These are phyloP conservation scores for Termitomyces sp. DNA, from an alignment of 768 basidiomycete species.

Conservation along the genomic window DNA sequence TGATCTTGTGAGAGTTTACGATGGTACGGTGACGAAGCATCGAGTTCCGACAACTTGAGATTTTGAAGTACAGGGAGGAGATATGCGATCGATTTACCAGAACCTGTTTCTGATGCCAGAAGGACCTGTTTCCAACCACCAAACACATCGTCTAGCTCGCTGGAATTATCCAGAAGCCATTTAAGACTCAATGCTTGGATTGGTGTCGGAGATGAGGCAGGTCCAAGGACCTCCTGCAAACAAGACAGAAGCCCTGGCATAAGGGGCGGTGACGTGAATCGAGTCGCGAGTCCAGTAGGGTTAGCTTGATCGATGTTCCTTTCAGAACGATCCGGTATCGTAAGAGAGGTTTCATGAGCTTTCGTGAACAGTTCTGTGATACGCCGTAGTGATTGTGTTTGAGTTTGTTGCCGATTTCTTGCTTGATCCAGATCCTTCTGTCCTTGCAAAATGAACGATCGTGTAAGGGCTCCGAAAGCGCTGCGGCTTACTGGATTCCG, in stretches of 20 bases:
- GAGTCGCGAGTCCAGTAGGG: slow-evolving; percentile 23
- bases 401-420: not conserved
- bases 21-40: slow-evolving; percentile 9
- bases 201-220: slow-evolving; percentile 55
- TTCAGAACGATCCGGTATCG: slow-evolving; percentile 12
- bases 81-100: slow-evolving; percentile 90
- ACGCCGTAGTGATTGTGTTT: not conserved
- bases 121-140: slow-evolving; percentile 46
- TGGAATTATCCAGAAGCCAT: slow-evolving; percentile 42
- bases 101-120: slow-evolving; percentile 86
- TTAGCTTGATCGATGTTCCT: slow-evolving; percentile 1
- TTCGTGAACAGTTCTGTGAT: not conserved
- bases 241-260: slow-evolving; percentile 58
- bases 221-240: slow-evolving; percentile 54
- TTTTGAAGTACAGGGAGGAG: slow-evolving; percentile 78
- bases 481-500: not conserved
- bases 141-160: slow-evolving; percentile 14
- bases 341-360: not conserved
- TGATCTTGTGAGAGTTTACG: slow-evolving; percentile 10
- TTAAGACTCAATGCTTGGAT: slow-evolving; percentile 77
- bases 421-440: not conserved
- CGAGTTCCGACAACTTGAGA: slow-evolving; percentile 61
- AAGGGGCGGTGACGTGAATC: slow-evolving; percentile 67
- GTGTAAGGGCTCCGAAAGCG: not conserved
- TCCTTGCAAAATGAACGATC: not conserved